phyloP scores from a whole-genome alignment of 2,329 filamentous ascomycete species.

The Colletotrichum neosansevieriae region DNA sequence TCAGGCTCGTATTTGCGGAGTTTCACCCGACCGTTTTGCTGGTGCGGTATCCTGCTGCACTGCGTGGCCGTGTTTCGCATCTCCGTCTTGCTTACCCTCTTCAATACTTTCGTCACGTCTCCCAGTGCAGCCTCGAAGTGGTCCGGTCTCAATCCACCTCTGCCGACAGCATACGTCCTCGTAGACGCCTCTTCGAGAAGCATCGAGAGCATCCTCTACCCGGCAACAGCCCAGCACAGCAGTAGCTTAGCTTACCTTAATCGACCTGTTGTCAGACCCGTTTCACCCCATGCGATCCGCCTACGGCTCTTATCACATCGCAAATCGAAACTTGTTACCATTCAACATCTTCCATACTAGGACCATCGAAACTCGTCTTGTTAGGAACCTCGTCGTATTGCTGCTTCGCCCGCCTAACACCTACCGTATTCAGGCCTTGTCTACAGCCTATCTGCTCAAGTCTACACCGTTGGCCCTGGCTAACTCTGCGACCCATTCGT shows the following conservation, averaged over 20 bases:
- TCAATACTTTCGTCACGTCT: conserved; percentile 10
- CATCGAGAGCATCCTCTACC: conserved; percentile 17
- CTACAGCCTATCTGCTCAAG: neutral
- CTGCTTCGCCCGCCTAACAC: conserved; percentile 10
- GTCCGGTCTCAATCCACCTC: conserved; percentile 12
- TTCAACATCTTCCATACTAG: conserved; percentile 17
- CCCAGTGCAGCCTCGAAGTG: conserved; percentile 1
- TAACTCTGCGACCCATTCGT: neutral
- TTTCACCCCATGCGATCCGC: conserved; percentile 30
- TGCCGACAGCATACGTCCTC: conserved; percentile 3
- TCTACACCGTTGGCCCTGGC: neutral
- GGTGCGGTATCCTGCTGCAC: conserved; percentile 18
- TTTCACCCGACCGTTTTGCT: conserved; percentile 37
- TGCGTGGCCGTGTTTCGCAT: conserved; percentile 38
- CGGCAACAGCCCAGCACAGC: neutral
- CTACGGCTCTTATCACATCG: conserved; percentile 6
- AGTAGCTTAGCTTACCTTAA: neutral
- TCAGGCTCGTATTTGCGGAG: conserved; percentile 33
- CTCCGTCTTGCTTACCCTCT: conserved; percentile 30
- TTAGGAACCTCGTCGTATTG: conserved; percentile 13
- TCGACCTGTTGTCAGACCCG: conserved; percentile 22
- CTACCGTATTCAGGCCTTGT: neutral
- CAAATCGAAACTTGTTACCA: conserved; percentile 21
- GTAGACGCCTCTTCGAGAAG: conserved; percentile 18
- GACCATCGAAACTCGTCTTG: conserved; percentile 26